phyloP scores from a whole-genome alignment of 352 stramenopile genomes.

The Pythium insidiosum region DNA sequence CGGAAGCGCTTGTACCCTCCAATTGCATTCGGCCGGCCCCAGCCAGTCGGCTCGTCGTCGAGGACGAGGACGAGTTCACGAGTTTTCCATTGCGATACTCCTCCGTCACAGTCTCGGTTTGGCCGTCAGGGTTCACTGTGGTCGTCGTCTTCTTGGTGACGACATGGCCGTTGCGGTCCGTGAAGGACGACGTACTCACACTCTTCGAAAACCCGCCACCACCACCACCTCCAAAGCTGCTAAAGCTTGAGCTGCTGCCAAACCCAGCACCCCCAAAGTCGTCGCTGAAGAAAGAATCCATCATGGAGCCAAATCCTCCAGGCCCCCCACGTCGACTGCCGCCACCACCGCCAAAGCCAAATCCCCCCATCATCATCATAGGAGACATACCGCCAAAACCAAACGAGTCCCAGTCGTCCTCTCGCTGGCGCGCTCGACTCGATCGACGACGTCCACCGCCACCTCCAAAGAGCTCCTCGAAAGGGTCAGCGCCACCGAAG shows the following conservation, averaged over 20 bases:
- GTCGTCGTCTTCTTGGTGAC: slow-evolving; percentile 76
- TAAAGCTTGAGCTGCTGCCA: no score
- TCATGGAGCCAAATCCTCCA: slow-evolving; percentile 31
- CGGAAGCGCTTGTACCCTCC: slow-evolving; percentile 10
- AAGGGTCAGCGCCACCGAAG: slow-evolving; percentile 49
- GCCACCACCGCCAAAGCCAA: slow-evolving; percentile 17
- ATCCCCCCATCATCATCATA: slow-evolving; percentile 15
- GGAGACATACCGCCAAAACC: no score
- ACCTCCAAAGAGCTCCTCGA: slow-evolving; percentile 42
- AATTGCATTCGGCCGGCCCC: slow-evolving; percentile 58
- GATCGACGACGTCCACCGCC: not conserved
- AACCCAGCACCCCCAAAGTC: slow-evolving; percentile 8
- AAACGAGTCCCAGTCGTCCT: no score
- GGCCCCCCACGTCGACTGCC: slow-evolving; percentile 2
- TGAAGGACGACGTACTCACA: slow-evolving; percentile 60
- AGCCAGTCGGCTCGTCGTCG: slow-evolving; percentile 27
- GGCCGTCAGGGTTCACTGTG: slow-evolving; percentile 37
- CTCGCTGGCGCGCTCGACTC: no score
- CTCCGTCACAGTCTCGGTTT: slow-evolving; percentile 50
- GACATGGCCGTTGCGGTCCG: slow-evolving; percentile 54
- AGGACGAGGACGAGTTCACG: slow-evolving; percentile 39
- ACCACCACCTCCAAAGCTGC: slow-evolving; percentile 11
- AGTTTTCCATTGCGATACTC: slow-evolving; percentile 66
- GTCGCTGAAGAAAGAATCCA: slow-evolving; percentile 42
- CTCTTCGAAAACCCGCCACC: slow-evolving; percentile 34